Evolutionary conservation across 2,329 filamentous ascomycete species (phyloP).

Genomic region (Cercospora sojina): DNA sequence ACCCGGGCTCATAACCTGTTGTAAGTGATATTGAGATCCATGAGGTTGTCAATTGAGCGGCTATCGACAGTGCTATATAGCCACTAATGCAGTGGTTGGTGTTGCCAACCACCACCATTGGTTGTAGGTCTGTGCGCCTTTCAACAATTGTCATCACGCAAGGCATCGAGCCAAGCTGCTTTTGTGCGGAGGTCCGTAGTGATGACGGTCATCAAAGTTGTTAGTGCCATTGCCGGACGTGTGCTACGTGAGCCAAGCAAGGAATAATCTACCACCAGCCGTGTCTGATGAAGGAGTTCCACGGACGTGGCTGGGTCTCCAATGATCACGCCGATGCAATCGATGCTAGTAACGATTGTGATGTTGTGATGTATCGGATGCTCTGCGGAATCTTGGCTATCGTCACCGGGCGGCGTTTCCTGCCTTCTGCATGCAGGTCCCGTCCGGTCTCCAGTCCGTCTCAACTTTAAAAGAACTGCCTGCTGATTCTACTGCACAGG

Average conservation of each 20-base stretch:
- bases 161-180: not conserved
- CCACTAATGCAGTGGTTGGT: too few species aligned
- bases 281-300: not conserved
- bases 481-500: not conserved
- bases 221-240: not conserved
- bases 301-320: not conserved
- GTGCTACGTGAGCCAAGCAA: conserved; percentile 13
- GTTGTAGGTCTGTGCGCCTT: too few species aligned
- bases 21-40: too few species aligned
- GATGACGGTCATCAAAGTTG: not conserved
- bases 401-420: not conserved
- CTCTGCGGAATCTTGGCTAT: conserved; percentile 7
- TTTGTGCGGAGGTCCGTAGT: not conserved
- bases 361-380: conserved; percentile 6
- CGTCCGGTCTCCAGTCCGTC: not conserved
- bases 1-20: too few species aligned
- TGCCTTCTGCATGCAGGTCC: conserved; percentile 1
- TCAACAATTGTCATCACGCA: not conserved
- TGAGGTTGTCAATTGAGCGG: too few species aligned
- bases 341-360: not conserved
- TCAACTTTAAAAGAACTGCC: not conserved
- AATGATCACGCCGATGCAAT: not conserved
- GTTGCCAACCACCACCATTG: too few species aligned
- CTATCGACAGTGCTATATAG: too few species aligned
- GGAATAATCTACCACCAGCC: not conserved